Evolutionary conservation across 164 flowering plant genomes (phyloP).

Genomic region (Vitis cinerea): DNA sequence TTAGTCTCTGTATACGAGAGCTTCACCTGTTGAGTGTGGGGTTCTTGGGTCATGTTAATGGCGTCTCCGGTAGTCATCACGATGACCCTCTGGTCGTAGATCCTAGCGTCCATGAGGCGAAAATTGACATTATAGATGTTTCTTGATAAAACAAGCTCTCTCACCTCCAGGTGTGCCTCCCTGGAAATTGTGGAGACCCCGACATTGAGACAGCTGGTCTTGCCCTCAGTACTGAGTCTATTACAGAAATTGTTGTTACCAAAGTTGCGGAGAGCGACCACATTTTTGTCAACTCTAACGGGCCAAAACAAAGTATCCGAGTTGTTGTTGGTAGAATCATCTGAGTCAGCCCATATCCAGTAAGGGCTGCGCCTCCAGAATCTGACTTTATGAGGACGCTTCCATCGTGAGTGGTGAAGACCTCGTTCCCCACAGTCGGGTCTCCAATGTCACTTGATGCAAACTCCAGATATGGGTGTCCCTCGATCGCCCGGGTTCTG

Average conservation of each 20-base stretch:
- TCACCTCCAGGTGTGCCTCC: conserved; percentile 1
- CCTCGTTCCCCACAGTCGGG: not conserved
- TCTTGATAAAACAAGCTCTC: conserved; percentile 9
- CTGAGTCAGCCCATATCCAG: conserved; percentile 4
- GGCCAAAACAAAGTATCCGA: conserved; percentile 5
- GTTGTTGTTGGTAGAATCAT: not conserved
- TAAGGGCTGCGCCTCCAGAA: not conserved
- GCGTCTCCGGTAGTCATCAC: not conserved
- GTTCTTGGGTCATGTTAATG: not conserved
- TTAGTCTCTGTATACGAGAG: not conserved
- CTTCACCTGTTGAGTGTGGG: not conserved
- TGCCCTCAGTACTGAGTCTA: not conserved
- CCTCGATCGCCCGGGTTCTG: not conserved
- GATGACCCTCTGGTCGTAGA: too few relatives aligned
- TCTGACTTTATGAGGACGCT: conserved; percentile 1
- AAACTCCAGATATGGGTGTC: not conserved
- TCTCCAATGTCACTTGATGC: not conserved
- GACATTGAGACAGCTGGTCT: not conserved
- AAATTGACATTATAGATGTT: not conserved
- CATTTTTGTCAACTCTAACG: not conserved
- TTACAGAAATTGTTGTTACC: conserved; percentile 7
- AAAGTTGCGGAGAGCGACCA: conserved; percentile 3
- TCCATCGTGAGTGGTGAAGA: not conserved
- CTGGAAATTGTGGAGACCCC: not conserved
- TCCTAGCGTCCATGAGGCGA: not conserved